Percentiles rank a stretch among this genome's conserved stretches.
Evolutionary conservation across 1,139 yeast species (phyloP).

Genomic region (Protomyces macrosporus): DNA sequence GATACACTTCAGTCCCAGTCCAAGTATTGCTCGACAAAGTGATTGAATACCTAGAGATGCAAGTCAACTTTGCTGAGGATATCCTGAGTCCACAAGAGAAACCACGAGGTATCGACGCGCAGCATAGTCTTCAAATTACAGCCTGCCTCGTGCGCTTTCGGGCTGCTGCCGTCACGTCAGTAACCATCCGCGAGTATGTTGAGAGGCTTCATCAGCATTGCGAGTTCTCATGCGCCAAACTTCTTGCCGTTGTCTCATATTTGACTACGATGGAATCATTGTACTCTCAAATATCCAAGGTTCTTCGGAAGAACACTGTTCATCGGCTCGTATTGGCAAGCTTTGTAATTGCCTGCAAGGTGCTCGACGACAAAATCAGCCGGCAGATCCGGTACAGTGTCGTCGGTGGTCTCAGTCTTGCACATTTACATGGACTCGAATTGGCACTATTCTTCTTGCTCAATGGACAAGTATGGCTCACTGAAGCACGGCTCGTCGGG

Average conservation of each 20-base stretch:
- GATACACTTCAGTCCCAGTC: conserved; percentile 1
- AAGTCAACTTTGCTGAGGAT: not conserved
- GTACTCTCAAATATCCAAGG: conserved; percentile 14
- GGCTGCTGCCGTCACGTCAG: conserved; percentile 6
- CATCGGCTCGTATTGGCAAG: conserved; percentile 17
- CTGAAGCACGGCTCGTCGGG: conserved; percentile 7
- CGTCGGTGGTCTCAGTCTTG: conserved; percentile 17
- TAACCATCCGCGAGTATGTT: conserved; percentile 15
- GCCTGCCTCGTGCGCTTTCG: conserved; percentile 15
- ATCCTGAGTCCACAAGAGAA: conserved; percentile 11
- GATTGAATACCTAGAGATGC: conserved; percentile 7
- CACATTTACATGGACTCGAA: conserved; percentile 24
- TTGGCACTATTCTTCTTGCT: conserved; percentile 19
- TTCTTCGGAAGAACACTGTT: conserved; percentile 4
- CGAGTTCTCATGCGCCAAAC: conserved; percentile 12
- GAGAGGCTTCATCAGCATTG: conserved; percentile 17
- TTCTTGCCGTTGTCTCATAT: conserved; percentile 17
- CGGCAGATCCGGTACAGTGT: conserved; percentile 20
- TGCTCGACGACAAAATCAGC: conserved; percentile 17
- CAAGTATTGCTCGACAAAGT: conserved; percentile 12
- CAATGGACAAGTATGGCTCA: conserved; percentile 20
- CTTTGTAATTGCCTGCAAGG: conserved; percentile 18
- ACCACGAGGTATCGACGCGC: conserved; percentile 13
- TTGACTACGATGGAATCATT: conserved; percentile 9
- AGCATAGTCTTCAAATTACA: conserved; percentile 8